Base-by-base conservation (phyloP, 805 yeast genomes). In the Metschnikowia peoriensis region DNA sequence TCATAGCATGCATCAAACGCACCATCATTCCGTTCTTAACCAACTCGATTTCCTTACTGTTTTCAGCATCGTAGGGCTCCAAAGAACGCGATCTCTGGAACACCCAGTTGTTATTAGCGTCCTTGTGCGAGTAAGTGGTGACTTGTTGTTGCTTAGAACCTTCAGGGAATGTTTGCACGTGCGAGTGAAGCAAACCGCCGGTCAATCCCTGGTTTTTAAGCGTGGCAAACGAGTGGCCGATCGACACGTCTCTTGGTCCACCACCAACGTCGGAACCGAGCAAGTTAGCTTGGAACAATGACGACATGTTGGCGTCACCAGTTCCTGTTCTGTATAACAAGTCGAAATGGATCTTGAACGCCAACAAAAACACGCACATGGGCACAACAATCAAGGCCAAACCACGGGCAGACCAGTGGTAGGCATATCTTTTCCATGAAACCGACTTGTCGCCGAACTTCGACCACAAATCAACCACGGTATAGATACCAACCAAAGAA, bases 401-500 rank as follows among this genome's bases (percentile, higher is more conserved):
- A 41, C 77, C 72, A 70, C 96, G 78, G 6, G 92, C 82, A 17
- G 72, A 54, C 92, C 93, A 88, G 67, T 86, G 90, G 57, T 63
- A 69, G 12, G 70, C 46, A 61, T 87, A 88, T 16, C 69, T 73
- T 35, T 64, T 67, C 77, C 79, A 75, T 4, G 79, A 61, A 58
- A 87, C 66, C 11, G 77, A 64, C 62, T 74, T 77, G 66, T 88
- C 93, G 58, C 92, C 96, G 62, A 90, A 81, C 67, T 82, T 82
- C 62, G 73, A 77, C 96, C 97, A 94, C 63, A 94, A 76, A 63
- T 94, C 97, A 49, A 83, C 86, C 39, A 89, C 77, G 22, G 97
- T 91, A 71, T 93, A 89, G 56, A 90, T 80, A 46, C 99, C 99
- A 51, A 94, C 91, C 57, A 91, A 73, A 15, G 90, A 70, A 52